A percentile compares a stretch with the other conserved stretches of the same genome.
These are phyloP conservation scores for Termitomyces sp. DNA, from an alignment of 768 basidiomycete genomes.

Conservation along the genomic window DNA sequence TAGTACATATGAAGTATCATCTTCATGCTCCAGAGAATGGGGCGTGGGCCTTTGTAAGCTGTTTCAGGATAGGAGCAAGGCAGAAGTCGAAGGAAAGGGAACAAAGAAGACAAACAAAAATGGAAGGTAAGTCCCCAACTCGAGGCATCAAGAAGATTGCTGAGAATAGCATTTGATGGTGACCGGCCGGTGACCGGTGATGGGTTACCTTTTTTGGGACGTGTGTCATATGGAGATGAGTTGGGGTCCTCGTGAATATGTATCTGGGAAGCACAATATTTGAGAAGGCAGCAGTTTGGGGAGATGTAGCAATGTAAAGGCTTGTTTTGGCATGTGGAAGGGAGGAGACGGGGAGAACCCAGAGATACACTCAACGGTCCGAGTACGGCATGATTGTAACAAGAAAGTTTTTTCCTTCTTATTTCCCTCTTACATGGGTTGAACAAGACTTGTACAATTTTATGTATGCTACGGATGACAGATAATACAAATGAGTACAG, in stretches of 20 bases:
- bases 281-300: neutral
- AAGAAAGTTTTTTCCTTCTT: neutral
- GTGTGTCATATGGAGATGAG: conserved; percentile 6
- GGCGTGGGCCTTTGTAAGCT: neutral
- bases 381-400: neutral
- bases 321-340: neutral
- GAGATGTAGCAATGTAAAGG: neutral
- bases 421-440: neutral
- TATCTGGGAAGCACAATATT: neutral
- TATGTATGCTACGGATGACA: neutral
- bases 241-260: conserved; percentile 1
- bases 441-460: neutral
- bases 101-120: conserved; percentile 1
- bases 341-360: neutral
- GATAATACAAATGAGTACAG: conserved; percentile 17
- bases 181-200: conserved; percentile 10
- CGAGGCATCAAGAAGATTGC: conserved; percentile 1
- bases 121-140: conserved; percentile 6
- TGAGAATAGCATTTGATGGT: conserved; percentile 11
- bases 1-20: neutral
- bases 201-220: neutral
- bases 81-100: neutral
- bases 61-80: conserved; percentile 3
- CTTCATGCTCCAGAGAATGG: neutral
- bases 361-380: neutral